Evolutionary conservation across 208 protist genomes (phyloP), one percentile per base, ranked within the genome.

Genomic region (Leishmania braziliensis): DNA sequence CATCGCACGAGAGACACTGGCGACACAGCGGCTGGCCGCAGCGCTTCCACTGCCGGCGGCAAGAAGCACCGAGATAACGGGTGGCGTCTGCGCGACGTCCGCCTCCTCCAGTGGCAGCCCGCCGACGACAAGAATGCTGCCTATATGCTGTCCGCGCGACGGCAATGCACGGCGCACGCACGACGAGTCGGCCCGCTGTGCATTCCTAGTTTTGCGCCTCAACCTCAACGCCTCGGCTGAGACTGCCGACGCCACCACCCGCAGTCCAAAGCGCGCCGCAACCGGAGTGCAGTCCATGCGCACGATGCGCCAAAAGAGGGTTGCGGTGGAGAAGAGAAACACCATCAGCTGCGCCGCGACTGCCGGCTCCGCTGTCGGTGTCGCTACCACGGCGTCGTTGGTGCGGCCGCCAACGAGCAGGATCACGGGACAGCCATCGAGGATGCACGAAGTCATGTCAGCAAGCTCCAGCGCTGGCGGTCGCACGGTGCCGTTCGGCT

Each of bases 381-480:
- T 43, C 62, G 50, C 51, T 23, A 62, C 63, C 18, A 26, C 76
- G 33, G 54, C 26, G 26, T 4, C 65, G 43, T 26, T 68, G n/a
- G 36, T 8, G 72, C 65, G 84, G 3, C 92, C 92, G 12, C 86
- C 89, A 1, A 91, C 85, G 71, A 95, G 90, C 56, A 94, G 56
- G 0, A 95, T 81, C 66, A 88, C 91, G 0, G 86, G 84, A 43
- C 78, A 86, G 60, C 86, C 76, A 29, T 82, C 84, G 5, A 95
- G 69, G 10, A 79, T 79, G 43, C 84, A 79, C 14, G 84, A 75
- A 1, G 88, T 84, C 84, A 95, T 87, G 77, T 87, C 86, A 18
- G 88, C 89, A n/a, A 91, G 81, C 68, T 91, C 89, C 78, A 92
- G 71, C 51, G 92, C 75, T 0, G 92, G 92, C 6, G 92, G 92